Base-by-base conservation (phyloP, 257 asterid genomes). In the Petunia axillaris region DNA sequence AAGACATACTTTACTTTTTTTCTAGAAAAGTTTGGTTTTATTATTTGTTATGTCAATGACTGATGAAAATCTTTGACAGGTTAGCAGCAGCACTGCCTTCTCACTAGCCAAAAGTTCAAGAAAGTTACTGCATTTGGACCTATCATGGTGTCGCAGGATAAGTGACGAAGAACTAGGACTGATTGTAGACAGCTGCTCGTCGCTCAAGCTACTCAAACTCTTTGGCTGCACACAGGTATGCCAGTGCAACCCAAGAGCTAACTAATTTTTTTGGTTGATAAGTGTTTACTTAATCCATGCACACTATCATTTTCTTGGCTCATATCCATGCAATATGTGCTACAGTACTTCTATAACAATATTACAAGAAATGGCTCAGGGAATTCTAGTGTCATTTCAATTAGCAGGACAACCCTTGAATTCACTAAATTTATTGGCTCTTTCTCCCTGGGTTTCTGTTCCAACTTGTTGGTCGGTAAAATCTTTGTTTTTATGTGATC, bases 181-280 rank as follows among this genome's bases (percentile, higher is more conserved):
- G 88, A 91, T 94, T 53, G 91, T 94, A 54, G 96, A 94, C 84
- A 85, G 89, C 53, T 94, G 97, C 88, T 79, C 68, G 63, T 91
- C 91, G 3, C 83, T 94, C 88, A 93, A 91, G 90, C 88, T 84
- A 82, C 88, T 93, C 83, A 94, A 93, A 83, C 81, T 89, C 82
- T 94, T 94, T 63, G 97, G 97, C 39, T 94, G 97, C 83, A 80
- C 92, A 81, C 94, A 93, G 97, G 98, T 94, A 81, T 35, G 83
- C 16, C 3, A 55, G 4, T 38, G 44, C 35, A 77, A 43, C 37
- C 5, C 77, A 71, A 48, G 46, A 35, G 38, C 50, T 67, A 41
- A 67, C 53, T 14, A 14, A 13, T 66, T 66, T 13, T 77, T 40
- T 13, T 41, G 81, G 53, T 43, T 16, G 5, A 11, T 52, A 57